Conservation (phyloP, 169 alveolate genomes). For the Plasmodium inui region DNA sequence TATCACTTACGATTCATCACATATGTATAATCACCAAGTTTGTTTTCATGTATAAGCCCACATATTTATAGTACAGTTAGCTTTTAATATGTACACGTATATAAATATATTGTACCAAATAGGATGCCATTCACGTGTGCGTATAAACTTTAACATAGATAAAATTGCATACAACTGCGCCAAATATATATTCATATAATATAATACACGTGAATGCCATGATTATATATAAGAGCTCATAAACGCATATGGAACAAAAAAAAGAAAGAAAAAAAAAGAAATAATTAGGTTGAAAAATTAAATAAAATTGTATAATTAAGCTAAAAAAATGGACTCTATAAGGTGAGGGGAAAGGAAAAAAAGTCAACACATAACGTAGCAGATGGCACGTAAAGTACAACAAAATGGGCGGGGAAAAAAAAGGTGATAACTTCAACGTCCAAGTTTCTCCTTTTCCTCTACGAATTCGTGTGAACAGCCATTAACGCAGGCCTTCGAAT, state of each 20-base stretch:
- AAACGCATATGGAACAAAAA: constrained; percentile 2
- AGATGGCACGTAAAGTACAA: neutral
- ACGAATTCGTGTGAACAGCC: neutral
- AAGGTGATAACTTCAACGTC: neutral
- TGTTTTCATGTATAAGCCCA: neutral
- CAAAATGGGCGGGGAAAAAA: neutral
- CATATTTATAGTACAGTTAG: neutral
- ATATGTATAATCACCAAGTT: neutral
- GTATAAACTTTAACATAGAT: neutral
- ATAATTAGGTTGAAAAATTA: neutral
- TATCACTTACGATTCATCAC: neutral
- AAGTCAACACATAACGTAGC: neutral
- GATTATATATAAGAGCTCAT: neutral
- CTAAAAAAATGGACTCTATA: neutral
- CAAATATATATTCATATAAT: neutral
- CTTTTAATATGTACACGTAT: constrained; percentile 1
- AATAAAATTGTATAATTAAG: neutral
- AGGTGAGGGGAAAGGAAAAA: neutral
- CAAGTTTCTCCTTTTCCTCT: neutral
- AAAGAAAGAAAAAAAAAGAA: neutral
- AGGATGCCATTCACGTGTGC: neutral
- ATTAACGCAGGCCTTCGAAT: neutral
- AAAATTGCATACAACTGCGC: neutral
- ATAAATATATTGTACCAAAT: neutral
- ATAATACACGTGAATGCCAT: neutral